Evolutionary conservation across 1,284 basidiomycete genomes (phyloP).

Genomic region (Leccinum fallax): DNA sequence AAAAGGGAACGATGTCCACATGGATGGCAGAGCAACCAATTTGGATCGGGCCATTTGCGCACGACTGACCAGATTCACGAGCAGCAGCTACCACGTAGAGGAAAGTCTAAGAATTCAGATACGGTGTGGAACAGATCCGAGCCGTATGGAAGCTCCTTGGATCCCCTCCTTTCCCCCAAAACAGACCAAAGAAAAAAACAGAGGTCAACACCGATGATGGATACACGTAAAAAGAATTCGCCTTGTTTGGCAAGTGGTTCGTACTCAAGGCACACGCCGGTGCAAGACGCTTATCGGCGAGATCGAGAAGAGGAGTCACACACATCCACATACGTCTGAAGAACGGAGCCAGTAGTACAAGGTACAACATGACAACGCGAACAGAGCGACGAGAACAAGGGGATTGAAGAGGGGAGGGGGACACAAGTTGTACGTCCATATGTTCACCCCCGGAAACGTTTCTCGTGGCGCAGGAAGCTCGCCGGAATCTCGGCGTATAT

Average conservation of each 20-base stretch:
- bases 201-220: constrained; percentile 4
- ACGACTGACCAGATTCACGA: background rate
- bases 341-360: background rate
- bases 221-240: constrained; percentile 14
- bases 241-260: background rate
- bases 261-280: background rate
- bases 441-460: background rate
- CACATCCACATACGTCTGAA: background rate
- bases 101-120: background rate
- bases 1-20: background rate
- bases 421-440: background rate
- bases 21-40: background rate
- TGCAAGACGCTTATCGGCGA: background rate
- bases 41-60: background rate
- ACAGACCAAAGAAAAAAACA: background rate
- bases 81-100: background rate
- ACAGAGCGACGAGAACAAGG: background rate
- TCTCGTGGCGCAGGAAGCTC: background rate
- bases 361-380: background rate
- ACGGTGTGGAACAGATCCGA: constrained; percentile 17
- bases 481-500: background rate
- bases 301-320: constrained; percentile 1
- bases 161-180: background rate
- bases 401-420: too few relatives aligned
- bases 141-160: background rate